These are phyloP conservation scores for Xylariaceae sp. DNA, from an alignment of 2,329 filamentous ascomycete species.

Conservation along the genomic window DNA sequence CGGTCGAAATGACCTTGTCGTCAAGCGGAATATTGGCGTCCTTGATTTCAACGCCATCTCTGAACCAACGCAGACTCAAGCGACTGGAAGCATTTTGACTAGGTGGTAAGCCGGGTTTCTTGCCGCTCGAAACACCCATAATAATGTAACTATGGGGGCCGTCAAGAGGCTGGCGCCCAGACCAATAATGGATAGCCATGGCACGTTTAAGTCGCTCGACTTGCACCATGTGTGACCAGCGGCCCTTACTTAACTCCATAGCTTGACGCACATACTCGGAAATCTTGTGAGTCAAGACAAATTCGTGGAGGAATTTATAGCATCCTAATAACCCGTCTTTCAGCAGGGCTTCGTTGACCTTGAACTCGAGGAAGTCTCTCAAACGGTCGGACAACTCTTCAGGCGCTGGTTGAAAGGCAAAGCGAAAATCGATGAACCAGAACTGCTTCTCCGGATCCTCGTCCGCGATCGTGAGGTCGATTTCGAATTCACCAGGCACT, in stretches of 20 bases:
- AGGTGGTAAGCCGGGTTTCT: conserved; percentile 37
- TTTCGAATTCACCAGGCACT: conserved; percentile 79
- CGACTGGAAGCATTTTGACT: conserved; percentile 46
- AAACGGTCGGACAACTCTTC: conserved; percentile 56
- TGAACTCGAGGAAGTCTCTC: conserved; percentile 60
- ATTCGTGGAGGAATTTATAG: conserved; percentile 81
- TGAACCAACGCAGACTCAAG: conserved; percentile 73
- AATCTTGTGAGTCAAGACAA: conserved; percentile 86
- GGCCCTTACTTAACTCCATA: conserved; percentile 57
- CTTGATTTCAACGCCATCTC: conserved; percentile 69
- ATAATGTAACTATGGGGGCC: conserved; percentile 86
- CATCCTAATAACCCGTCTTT: conserved; percentile 70
- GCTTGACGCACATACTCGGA: conserved; percentile 76
- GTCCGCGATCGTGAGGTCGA: conserved; percentile 85
- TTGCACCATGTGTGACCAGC: conserved; percentile 73
- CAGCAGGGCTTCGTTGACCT: conserved; percentile 65
- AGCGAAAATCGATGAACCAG: conserved; percentile 89
- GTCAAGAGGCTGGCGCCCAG: conserved; percentile 48
- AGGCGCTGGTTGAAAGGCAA: conserved; percentile 69
- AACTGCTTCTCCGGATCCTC: conserved; percentile 80
- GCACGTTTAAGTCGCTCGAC: conserved; percentile 77
- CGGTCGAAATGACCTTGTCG: conserved; percentile 62
- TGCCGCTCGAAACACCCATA: conserved; percentile 70
- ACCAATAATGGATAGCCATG: conserved; percentile 89
- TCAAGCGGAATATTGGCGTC: conserved; percentile 65